phyloP scores from a whole-genome alignment of 768 basidiomycete species.

The Rhodotorula diobovata region DNA sequence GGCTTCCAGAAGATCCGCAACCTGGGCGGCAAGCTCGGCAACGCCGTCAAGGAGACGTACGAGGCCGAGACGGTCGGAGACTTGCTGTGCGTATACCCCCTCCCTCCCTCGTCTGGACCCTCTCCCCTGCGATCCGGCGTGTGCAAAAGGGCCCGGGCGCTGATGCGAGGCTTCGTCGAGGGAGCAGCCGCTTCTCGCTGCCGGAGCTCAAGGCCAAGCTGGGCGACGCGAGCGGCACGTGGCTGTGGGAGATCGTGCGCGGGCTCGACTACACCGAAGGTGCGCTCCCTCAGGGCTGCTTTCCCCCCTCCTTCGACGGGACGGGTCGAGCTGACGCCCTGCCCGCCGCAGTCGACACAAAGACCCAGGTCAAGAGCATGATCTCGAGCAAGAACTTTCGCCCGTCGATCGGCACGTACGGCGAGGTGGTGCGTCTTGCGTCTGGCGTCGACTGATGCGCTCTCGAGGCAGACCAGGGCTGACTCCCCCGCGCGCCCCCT shows the following conservation, averaged over 20 bases:
- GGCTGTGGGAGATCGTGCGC: constrained; percentile 86
- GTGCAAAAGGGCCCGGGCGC: no score
- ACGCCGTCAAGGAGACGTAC: constrained; percentile 77
- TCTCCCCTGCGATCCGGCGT: no score
- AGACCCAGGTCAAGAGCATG: constrained; percentile 82
- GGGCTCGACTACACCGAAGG: constrained; percentile 85
- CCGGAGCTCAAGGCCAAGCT: constrained; percentile 51
- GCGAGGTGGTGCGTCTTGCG: constrained; percentile 56
- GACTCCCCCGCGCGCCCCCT: background rate
- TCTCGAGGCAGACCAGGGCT: background rate
- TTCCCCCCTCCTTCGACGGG: no score
- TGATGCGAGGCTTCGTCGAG: no score
- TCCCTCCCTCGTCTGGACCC: background rate
- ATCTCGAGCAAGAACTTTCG: constrained; percentile 91
- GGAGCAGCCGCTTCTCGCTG: constrained; percentile 45
- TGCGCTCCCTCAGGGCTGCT: constrained; percentile 42
- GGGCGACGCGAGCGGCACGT: constrained; percentile 55
- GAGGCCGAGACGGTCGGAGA: constrained; percentile 86
- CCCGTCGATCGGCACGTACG: constrained; percentile 64
- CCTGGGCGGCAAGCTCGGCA: constrained; percentile 89
- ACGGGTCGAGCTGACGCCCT: background rate
- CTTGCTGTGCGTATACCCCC: constrained; percentile 61
- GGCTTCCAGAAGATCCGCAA: constrained; percentile 93
- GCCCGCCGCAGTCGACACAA: constrained; percentile 67
- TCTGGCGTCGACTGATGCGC: no score